These are phyloP conservation scores for Gloeostereum incarnatum DNA, from an alignment of 768 basidiomycete genomes.

Conservation along the genomic window DNA sequence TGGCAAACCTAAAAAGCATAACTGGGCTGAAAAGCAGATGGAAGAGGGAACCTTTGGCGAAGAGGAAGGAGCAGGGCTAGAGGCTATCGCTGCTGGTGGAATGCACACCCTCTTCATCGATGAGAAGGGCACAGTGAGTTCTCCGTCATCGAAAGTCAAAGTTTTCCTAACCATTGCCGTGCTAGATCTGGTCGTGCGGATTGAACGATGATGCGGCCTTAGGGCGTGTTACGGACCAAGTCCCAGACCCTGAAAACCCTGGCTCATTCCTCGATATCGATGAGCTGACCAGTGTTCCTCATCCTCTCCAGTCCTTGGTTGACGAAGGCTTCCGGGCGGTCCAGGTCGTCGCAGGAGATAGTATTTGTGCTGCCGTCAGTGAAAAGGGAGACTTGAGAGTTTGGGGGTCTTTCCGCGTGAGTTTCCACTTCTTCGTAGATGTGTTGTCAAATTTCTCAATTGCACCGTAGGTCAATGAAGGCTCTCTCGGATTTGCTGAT, in stretches of 20 bases:
- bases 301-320: constrained; percentile 60
- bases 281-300: constrained; percentile 43
- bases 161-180: constrained; percentile 4
- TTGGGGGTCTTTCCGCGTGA: constrained; percentile 85
- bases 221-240: constrained; percentile 59
- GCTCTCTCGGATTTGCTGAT: constrained; percentile 70
- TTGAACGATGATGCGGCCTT: constrained; percentile 86
- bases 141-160: constrained; percentile 1
- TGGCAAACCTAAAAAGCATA: constrained; percentile 64
- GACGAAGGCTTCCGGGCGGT: constrained; percentile 82
- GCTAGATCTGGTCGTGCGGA: constrained; percentile 76
- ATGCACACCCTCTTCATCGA: constrained; percentile 86
- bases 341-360: constrained; percentile 76
- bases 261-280: constrained; percentile 46
- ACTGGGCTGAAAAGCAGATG: constrained; percentile 71
- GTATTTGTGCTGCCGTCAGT: constrained; percentile 77
- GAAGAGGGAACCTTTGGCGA: constrained; percentile 56
- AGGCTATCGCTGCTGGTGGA: constrained; percentile 74
- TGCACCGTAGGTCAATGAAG: constrained; percentile 52
- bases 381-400: constrained; percentile 72
- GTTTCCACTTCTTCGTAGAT: constrained; percentile 14
- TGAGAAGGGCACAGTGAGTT: constrained; percentile 78
- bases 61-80: constrained; percentile 63
- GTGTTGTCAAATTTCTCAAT: constrained; percentile 3
- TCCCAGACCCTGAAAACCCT: constrained; percentile 50